Conservation (phyloP, 345 rosid species). For the Eucalyptus marginata region DNA sequence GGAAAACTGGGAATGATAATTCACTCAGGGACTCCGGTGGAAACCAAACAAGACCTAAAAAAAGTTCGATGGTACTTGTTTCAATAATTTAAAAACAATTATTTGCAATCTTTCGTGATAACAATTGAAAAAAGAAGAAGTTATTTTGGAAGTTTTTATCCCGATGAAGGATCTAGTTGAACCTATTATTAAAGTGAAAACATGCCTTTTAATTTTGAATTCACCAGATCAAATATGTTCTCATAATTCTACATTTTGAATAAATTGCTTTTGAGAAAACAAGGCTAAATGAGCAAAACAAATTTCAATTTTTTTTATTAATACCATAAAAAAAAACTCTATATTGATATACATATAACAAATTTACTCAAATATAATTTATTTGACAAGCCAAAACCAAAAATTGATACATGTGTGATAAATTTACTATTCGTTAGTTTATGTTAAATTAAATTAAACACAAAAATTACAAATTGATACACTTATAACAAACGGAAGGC, state of each 20-base stretch:
- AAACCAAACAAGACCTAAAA: neutral
- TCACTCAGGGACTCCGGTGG: neutral
- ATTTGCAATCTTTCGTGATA: neutral
- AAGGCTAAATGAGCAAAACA: neutral
- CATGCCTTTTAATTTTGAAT: neutral
- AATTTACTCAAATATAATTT: too few relatives aligned
- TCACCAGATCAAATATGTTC: neutral
- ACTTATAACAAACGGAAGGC: fast-evolving
- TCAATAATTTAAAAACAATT: neutral
- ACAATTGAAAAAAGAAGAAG: neutral
- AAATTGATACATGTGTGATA: too few relatives aligned
- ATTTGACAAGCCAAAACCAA: too few relatives aligned
- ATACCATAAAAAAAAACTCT: too few relatives aligned
- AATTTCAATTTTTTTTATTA: fast-evolving
- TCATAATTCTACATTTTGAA: neutral
- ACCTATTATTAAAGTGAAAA: neutral
- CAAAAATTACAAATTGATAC: too few relatives aligned
- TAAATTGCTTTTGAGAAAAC: neutral
- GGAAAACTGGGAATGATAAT: neutral
- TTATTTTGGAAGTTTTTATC: neutral
- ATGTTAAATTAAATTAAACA: too few relatives aligned
- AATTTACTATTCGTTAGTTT: fast-evolving
- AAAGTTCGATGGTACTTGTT: neutral
- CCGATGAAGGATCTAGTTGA: neutral
- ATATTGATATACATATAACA: fast-evolving